These are phyloP conservation scores for Herpetomonas tarakana DNA, from an alignment of 208 protist species.

Conservation along the genomic window DNA sequence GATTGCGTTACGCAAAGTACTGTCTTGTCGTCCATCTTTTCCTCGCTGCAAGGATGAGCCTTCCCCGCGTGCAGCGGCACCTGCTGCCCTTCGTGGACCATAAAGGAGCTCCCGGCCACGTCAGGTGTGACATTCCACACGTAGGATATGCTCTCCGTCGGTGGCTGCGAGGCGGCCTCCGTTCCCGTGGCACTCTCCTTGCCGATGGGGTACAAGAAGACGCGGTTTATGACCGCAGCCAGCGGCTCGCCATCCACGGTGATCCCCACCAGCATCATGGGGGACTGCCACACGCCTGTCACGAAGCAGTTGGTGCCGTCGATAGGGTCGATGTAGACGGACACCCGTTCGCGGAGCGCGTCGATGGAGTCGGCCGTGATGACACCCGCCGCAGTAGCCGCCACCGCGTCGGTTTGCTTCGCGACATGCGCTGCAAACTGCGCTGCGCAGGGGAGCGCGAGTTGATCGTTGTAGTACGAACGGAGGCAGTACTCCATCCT, in stretches of 20 bases:
- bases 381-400: background rate
- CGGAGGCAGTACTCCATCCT: slow-evolving; percentile 22
- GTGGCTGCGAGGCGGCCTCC: background rate
- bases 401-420: background rate
- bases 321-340: slow-evolving; percentile 85
- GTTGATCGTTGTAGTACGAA: slow-evolving; percentile 10
- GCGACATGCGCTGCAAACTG: slow-evolving; percentile 18
- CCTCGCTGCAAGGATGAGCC: background rate
- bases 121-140: slow-evolving; percentile 24
- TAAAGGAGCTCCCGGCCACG: slow-evolving; percentile 17
- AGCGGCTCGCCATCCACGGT: slow-evolving; percentile 57
- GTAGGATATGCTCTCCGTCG: slow-evolving; percentile 26
- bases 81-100: slow-evolving; percentile 44
- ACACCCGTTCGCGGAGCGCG: slow-evolving; percentile 38
- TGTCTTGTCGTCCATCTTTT: background rate
- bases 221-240: slow-evolving; percentile 58
- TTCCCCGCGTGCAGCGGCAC: slow-evolving; percentile 2
- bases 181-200: too few relatives aligned
- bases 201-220: slow-evolving; percentile 39
- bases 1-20: slow-evolving; percentile 24
- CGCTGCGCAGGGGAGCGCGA: slow-evolving; percentile 16
- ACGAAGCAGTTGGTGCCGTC: slow-evolving; percentile 84
- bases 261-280: slow-evolving; percentile 80
- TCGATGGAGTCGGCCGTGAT: slow-evolving; percentile 26
- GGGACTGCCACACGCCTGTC: slow-evolving; percentile 46